Base-by-base conservation (phyloP, 306 rosid genomes). In the Quercus robur region DNA sequence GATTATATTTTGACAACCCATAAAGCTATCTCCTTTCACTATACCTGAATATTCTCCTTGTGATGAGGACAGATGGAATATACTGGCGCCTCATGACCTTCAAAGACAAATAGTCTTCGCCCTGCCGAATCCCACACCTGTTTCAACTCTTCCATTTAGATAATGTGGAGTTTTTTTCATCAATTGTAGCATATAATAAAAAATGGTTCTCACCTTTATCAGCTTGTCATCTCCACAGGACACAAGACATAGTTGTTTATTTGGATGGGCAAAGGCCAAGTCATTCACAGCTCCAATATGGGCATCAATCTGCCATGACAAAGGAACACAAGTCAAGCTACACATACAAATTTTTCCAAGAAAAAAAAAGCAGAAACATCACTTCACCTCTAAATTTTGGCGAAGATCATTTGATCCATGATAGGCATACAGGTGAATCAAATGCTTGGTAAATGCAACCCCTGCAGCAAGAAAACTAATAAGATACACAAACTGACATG, bases 61-160 rank as follows among this genome's bases (percentile, higher is more conserved):
- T 94, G 94, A 85, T 92, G 97, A 89, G 98, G 97, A 83, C 97
- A 94, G 75, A 94, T 78, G 62, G 97, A 94, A 87, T 90, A 92
- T 26, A 94, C 94, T 3, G 97, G 92, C 38, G 98, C 94, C 23
- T 87, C 96, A 1, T 94, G 97, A 82, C 98, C 98, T 81, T 86
- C 97, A 81, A 94, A 94, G 82, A 76, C 83, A 78, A 81, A 92
- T 70, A 92, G 82, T 59, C 64, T 90, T 31, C 88, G 85, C 75
- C 97, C 98, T 5, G 69, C 82, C 71, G 85, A 72, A 70, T 94
- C 97, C 98, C 98, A 94, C 64, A 94, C 98, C 98, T 94, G 80
- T 77, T 71, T 80, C 75, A 76, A 82, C 73, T 69, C 58, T 62
- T 74, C 58, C 57, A 70, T 84, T 87, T 76, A 87, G 83, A 79